Conservation (phyloP, 768 basidiomycete genomes). For the Phylloporus sp. region DNA sequence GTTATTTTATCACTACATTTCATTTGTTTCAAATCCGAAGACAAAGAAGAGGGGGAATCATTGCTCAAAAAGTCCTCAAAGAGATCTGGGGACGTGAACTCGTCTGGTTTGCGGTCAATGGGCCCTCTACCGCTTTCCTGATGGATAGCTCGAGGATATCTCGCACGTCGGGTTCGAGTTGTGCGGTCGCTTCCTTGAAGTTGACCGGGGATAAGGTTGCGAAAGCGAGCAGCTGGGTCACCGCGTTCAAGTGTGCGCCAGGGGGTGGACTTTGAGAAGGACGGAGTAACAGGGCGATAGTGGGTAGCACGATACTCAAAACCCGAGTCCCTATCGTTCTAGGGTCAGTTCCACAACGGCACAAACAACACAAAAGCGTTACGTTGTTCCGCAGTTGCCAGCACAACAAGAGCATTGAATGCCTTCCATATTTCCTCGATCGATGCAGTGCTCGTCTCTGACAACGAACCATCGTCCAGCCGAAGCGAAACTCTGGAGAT, state of each 20-base stretch:
- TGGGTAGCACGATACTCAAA: slow-evolving; percentile 72
- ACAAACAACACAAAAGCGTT: slow-evolving; percentile 26
- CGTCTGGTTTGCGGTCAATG: slow-evolving; percentile 32
- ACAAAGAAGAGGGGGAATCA: background rate
- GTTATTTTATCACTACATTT: background rate
- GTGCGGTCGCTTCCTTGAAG: slow-evolving; percentile 82
- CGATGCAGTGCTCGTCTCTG: slow-evolving; percentile 56
- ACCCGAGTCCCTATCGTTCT: slow-evolving; percentile 53
- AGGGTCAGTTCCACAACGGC: slow-evolving; percentile 9
- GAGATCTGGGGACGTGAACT: slow-evolving; percentile 74
- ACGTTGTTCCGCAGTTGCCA: slow-evolving; percentile 61
- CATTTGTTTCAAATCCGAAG: background rate
- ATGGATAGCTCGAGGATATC: slow-evolving; percentile 74
- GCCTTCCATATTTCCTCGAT: slow-evolving; percentile 82
- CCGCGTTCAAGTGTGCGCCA: slow-evolving; percentile 52
- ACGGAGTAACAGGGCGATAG: slow-evolving; percentile 65
- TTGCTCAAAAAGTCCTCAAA: slow-evolving; percentile 59
- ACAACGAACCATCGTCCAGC: slow-evolving; percentile 52
- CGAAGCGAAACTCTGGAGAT: slow-evolving; percentile 64
- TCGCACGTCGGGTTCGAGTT: slow-evolving; percentile 53
- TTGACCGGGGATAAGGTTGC: slow-evolving; percentile 67
- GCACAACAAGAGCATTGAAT: slow-evolving; percentile 59
- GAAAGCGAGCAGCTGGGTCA: slow-evolving; percentile 65
- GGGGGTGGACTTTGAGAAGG: slow-evolving; percentile 41
- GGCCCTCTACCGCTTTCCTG: slow-evolving; percentile 64